These are phyloP conservation scores for Kodamaea alishanica DNA, from an alignment of 1,139 yeast species.

Conservation along the genomic window DNA sequence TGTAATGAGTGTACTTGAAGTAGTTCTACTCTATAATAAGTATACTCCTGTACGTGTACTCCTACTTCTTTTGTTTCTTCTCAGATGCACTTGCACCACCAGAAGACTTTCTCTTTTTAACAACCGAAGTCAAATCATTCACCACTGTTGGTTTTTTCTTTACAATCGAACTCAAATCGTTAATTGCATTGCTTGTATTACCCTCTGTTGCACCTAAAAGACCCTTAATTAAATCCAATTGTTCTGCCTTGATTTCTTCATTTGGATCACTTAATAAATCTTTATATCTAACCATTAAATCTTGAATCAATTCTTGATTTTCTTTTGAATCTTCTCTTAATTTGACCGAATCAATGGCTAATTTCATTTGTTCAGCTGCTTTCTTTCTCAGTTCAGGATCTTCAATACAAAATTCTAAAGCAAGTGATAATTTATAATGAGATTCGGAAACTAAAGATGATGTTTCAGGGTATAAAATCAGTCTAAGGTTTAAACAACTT, in stretches of 20 bases:
- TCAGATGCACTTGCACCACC: constrained; percentile 8
- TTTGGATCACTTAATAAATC: constrained; percentile 55
- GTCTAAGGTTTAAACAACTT: constrained; percentile 53
- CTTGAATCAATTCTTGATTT: constrained; percentile 51
- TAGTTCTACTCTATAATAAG: no score
- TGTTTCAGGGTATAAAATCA: constrained; percentile 47
- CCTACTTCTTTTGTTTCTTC: constrained; percentile 12
- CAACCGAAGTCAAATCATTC: constrained; percentile 55
- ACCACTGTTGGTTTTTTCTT: constrained; percentile 34
- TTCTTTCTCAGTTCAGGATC: constrained; percentile 44
- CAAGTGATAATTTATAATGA: constrained; percentile 77
- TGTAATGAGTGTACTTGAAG: no score
- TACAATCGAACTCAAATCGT: constrained; percentile 35
- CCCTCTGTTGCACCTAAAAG: constrained; percentile 49
- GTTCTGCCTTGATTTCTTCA: constrained; percentile 51
- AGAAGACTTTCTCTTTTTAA: constrained; percentile 46
- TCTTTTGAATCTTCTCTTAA: constrained; percentile 37
- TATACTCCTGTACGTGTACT: not conserved
- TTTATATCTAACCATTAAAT: constrained; percentile 45
- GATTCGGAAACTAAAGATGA: constrained; percentile 72
- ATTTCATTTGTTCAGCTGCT: constrained; percentile 57
- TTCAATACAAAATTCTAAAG: constrained; percentile 66
- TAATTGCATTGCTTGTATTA: constrained; percentile 24
- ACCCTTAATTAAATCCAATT: constrained; percentile 58
- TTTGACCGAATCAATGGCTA: constrained; percentile 61